A percentile compares a stretch with the other conserved stretches of the same genome.
Evolutionary conservation across 371 early-diverging fungal genomes (phyloP).

Genomic region (Mortierella sp.): DNA sequence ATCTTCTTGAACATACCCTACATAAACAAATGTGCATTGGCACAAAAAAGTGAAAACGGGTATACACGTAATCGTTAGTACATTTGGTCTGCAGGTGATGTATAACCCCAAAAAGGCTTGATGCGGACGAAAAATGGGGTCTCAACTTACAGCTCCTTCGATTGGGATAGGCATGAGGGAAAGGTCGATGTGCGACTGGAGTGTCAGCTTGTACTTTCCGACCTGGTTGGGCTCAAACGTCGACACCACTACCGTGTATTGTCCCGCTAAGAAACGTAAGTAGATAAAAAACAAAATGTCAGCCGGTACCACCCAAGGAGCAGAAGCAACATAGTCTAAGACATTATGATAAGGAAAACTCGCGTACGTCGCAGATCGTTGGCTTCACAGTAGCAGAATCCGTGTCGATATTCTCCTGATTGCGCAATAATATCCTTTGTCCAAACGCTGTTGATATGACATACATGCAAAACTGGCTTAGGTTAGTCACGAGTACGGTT

Average conservation of each 20-base stretch:
- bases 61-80: not conserved
- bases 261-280: slow-evolving; percentile 64
- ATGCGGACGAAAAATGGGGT: not conserved
- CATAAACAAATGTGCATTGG: not conserved
- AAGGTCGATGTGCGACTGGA: slow-evolving; percentile 67
- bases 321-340: not conserved
- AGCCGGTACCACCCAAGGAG: not conserved
- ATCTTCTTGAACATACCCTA: slow-evolving; percentile 83
- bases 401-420: slow-evolving; percentile 81
- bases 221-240: slow-evolving; percentile 82
- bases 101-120: not conserved
- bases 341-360: not conserved
- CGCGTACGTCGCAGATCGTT: slow-evolving; percentile 66
- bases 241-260: slow-evolving; percentile 84
- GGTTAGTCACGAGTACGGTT: too few relatives aligned
- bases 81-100: not conserved
- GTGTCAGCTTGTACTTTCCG: slow-evolving; percentile 78
- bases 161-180: slow-evolving; percentile 72
- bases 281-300: not conserved
- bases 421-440: slow-evolving; percentile 76
- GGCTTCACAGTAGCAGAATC: slow-evolving; percentile 80
- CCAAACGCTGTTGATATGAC: slow-evolving; percentile 65
- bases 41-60: not conserved
- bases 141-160: slow-evolving; percentile 83
- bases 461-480: not conserved